Percentiles rank a stretch among this genome's conserved stretches.
These are phyloP conservation scores for Pleurozium schreberi DNA, from an alignment of 225 moss, liverwort and hornwort genomes.

Conservation along the genomic window DNA sequence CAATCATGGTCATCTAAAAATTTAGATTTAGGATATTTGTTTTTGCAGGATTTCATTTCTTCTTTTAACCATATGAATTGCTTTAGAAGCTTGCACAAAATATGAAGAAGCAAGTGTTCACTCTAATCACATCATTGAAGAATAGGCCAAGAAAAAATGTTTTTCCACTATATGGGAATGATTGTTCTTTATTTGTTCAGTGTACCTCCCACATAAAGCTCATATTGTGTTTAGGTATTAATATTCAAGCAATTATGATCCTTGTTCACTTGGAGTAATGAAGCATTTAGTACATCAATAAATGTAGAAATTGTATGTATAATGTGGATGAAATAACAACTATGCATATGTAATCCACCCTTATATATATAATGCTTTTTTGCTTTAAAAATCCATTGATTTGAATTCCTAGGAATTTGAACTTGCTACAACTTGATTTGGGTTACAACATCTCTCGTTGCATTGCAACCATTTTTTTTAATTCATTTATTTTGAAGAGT, in stretches of 20 bases:
- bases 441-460: neutral
- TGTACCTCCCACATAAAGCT: too few species aligned
- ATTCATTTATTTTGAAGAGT: neutral
- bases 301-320: neutral
- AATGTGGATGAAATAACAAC: neutral
- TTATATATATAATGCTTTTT: neutral
- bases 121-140: neutral
- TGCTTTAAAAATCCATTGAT: neutral
- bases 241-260: neutral
- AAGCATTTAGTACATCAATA: neutral
- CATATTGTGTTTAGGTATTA: too few species aligned
- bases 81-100: neutral
- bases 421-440: neutral
- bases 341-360: neutral
- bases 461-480: neutral
- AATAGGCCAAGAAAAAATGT: neutral
- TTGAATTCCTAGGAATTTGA: neutral
- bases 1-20: accelerated
- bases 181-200: neutral
- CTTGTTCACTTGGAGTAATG: neutral
- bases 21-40: neutral
- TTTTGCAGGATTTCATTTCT: neutral
- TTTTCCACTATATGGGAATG: neutral
- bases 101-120: neutral
- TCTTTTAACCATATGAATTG: neutral